phyloP scores from a whole-genome alignment of 2,329 filamentous ascomycete genomes.

The Epichloe hybrida region DNA sequence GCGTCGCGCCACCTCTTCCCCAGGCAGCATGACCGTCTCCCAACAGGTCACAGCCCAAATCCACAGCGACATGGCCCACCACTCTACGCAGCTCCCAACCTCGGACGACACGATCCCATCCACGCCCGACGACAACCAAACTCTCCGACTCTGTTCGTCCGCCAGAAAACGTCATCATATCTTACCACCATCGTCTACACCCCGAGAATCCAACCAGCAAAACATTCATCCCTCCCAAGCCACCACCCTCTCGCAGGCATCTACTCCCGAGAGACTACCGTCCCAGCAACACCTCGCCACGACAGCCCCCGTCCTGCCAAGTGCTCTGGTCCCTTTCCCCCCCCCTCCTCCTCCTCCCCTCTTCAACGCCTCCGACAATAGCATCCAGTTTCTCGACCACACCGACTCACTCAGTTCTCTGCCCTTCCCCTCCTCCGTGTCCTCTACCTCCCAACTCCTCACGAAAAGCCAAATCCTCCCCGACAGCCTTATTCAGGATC shows the following conservation, averaged over 20 bases:
- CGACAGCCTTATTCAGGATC: constrained; percentile 28
- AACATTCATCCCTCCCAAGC: constrained; percentile 19
- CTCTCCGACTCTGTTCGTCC: neutral
- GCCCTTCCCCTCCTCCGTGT: constrained; percentile 7
- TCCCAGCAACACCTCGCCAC: neutral
- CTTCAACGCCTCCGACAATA: constrained; percentile 12
- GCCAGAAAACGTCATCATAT: constrained; percentile 1
- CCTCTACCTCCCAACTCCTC: constrained; percentile 31
- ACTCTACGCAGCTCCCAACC: constrained; percentile 22
- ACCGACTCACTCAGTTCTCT: constrained; percentile 8
- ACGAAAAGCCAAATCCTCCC: constrained; percentile 40
- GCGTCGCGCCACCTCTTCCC: neutral
- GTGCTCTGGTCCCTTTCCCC: neutral
- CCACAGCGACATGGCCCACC: constrained; percentile 28
- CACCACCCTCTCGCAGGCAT: constrained; percentile 23
- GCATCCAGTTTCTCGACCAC: constrained; percentile 15
- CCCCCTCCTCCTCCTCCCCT: constrained; percentile 6
- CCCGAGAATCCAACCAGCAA: constrained; percentile 3
- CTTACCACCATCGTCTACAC: constrained; percentile 1
- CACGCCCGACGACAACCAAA: constrained; percentile 14
- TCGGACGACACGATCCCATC: constrained; percentile 19
- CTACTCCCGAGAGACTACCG: constrained; percentile 16
- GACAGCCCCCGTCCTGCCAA: neutral
- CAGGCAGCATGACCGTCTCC: constrained; percentile 26
- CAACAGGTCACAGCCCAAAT: constrained; percentile 41